Conservation (phyloP, 345 rosid genomes). For the Nasturtium officinale region DNA sequence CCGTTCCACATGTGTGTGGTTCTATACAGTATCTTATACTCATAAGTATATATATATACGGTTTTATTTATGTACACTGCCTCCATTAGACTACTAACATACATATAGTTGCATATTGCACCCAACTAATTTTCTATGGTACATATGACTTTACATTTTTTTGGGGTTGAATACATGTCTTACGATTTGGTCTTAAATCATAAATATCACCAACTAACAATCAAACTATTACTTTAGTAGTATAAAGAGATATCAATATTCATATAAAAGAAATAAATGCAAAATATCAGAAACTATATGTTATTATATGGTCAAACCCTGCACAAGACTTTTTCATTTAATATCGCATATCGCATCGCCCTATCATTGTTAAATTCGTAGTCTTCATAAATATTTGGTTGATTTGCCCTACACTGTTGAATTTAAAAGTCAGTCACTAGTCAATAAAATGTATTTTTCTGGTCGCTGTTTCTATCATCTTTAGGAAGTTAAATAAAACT, state of each 20-base stretch:
- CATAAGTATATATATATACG: background rate
- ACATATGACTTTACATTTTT: background rate
- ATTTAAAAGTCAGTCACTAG: conserved; percentile 33
- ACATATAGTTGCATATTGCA: background rate
- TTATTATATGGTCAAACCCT: conserved; percentile 35
- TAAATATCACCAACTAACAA: conserved; percentile 19
- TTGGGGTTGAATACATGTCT: background rate
- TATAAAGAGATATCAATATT: background rate
- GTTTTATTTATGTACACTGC: background rate
- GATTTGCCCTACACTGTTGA: conserved; percentile 37
- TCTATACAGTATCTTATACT: conserved; percentile 22
- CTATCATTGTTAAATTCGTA: conserved; percentile 5
- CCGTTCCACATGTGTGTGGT: conserved; percentile 37
- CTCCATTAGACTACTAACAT: background rate
- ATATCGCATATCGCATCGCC: background rate
- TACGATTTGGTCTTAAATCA: conserved; percentile 2
- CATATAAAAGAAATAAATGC: conserved; percentile 8
- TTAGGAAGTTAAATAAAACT: conserved; percentile 18
- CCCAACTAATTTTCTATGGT: background rate
- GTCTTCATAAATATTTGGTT: conserved; percentile 31
- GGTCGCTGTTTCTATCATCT: conserved; percentile 32
- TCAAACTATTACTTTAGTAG: background rate
- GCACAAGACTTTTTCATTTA: conserved; percentile 21
- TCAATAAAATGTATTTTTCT: conserved; percentile 3
- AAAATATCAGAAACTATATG: conserved; percentile 17